Base-by-base conservation (phyloP, 805 yeast species). In the Ogataea paraovalis region DNA sequence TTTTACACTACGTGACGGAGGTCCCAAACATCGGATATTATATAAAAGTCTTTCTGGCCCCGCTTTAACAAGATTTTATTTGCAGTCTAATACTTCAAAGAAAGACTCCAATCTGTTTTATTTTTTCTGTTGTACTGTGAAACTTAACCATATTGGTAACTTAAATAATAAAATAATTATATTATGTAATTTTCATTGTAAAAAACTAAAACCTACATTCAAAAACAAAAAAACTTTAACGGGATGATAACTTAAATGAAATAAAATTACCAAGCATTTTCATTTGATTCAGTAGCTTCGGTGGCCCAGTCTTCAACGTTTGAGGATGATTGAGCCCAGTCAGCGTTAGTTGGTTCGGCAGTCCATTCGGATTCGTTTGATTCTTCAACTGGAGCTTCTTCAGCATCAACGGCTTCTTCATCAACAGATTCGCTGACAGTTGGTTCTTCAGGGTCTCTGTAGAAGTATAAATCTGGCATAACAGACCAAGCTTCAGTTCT, bases 381-480 rank as follows among this genome's bases (percentile, higher is more conserved):
- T 81, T 85, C 84, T 73, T 80, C 89, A 66, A 74, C 84, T 58
- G 72, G 78, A 66, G 74, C 85, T 60, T 76, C 82, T 65, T 76
- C 84, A 57, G 72, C 74, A 66, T 78, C 82, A 60, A 75, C 78
- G 67, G 77, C 85, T 69, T 81, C 87, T 65, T 79, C 86, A 57
- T 73, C 74, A 60, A 75, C 78, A 56, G 78, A 78, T 68, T 81
- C 82, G 64, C 38, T 34, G 21, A 77, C 82, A 79, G 89, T 96
- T 76, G 87, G 86, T 80, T 94, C 99, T 82, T 92, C 98, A 72
- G 99, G 99, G 82, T 94, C 97, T 85, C 99, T 94, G 97, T 94
- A 94, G 91, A 94, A 94, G 91, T 91, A 94, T 76, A 94, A 85
- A 82, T 94, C 99, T 76, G 98, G 98, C 99, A 94, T 94, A 73